Conservation (phyloP, 1,284 basidiomycete genomes). For the Papiliotrema fonsecae region DNA sequence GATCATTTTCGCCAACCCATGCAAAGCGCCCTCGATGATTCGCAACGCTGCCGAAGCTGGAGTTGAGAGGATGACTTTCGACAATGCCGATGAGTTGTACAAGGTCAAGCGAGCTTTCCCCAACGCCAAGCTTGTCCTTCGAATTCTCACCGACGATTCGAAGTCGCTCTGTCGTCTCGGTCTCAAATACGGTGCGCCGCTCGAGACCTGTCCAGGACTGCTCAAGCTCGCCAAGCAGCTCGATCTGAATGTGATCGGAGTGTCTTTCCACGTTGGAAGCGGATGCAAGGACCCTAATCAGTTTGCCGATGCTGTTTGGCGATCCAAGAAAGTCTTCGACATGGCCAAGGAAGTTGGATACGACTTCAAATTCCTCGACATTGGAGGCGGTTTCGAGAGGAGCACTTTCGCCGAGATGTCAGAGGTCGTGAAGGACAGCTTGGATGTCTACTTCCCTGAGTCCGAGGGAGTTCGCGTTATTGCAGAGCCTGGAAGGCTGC, state of each 20-base stretch:
- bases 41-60: constrained; percentile 72
- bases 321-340: constrained; percentile 79
- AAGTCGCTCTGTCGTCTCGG: constrained; percentile 91
- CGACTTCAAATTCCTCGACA: constrained; percentile 76
- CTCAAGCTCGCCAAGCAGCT: constrained; percentile 75
- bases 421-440: constrained; percentile 63
- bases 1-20: constrained; percentile 98
- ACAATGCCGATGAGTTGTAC: constrained; percentile 95
- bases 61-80: constrained; percentile 94
- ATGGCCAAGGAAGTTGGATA: constrained; percentile 81
- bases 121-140: constrained; percentile 78
- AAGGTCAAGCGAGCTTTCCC: constrained; percentile 86
- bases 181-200: constrained; percentile 93
- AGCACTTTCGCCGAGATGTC: constrained; percentile 81
- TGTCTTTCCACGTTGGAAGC: constrained; percentile 96
- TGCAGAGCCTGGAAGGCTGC: constrained; percentile 94
- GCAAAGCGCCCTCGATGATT: constrained; percentile 93
- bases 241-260: constrained; percentile 77
- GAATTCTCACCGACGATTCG: constrained; percentile 95
- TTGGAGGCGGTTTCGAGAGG: constrained; percentile 95
- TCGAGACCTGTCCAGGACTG: constrained; percentile 73
- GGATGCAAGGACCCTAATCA: constrained; percentile 90
- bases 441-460: constrained; percentile 82
- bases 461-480: constrained; percentile 71
- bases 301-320: constrained; percentile 83